Evolutionary conservation across 768 basidiomycete species (phyloP), one percentile per base, ranked within the genome.

Genomic region (Tylopilus felleus): DNA sequence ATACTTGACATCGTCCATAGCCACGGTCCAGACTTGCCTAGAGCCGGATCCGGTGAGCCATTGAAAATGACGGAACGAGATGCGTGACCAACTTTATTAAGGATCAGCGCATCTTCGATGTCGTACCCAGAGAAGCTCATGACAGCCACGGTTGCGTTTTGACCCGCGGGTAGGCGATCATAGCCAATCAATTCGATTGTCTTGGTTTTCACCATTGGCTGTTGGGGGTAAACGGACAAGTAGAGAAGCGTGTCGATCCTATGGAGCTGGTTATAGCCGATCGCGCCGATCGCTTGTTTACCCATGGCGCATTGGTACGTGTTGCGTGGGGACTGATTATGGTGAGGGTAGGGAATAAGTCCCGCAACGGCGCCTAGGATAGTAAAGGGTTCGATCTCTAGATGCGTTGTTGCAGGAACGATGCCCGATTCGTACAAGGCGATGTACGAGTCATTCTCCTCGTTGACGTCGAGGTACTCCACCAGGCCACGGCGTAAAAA

Each of bases 221-320:
- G 93, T 67, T 99, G 97, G 22, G 97, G 97, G 63, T 99, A 99
- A 10, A 98, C 94, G 33, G 92, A 89, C 47, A 99, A 80, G 73
- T 99, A 99, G n/a, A 99, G 79, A 36, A 99, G 80, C 0, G 97
- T 99, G 70, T 99, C 97, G 67, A 99, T 98, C 42, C 97, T 84
- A 66, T 93, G 93, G 60, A 98, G 84, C 71, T 99, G 97, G 70
- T 98, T 99, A 73, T 95, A 97, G 0, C 87, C 96, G 57, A 99
- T 99, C 13, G 95, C 95, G 21, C 97, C 97, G 59, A 99, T 99
- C 2, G 97, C 96, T 77, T 99, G 97, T 76, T 99, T 99, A 51
- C 97, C 96, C 96, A 99, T 99, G 51, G 96, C 96, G 66, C 96
- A 99, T 75, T 99, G 96, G 69, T 99, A 99, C 10, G 97, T 99